Percentiles rank a stretch among this genome's conserved stretches.
Evolutionary conservation across 495 filamentous ascomycete genomes (phyloP).

Genomic region (Penicillium flavigenum): DNA sequence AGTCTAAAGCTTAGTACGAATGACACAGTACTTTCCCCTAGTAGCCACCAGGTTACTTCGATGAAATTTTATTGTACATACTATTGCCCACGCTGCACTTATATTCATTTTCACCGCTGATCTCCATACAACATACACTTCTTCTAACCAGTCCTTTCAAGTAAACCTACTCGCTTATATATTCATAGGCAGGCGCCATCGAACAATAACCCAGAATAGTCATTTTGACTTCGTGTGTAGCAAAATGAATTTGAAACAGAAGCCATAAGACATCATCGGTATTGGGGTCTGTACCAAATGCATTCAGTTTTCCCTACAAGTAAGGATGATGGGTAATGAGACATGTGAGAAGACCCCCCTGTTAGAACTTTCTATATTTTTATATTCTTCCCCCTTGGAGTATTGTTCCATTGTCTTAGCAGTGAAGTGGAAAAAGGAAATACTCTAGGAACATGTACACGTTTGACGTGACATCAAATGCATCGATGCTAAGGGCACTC

Average conservation of each 20-base stretch:
- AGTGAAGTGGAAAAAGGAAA: neutral
- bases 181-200: neutral
- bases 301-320: neutral
- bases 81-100: neutral
- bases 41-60: neutral
- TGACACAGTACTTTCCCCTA: neutral
- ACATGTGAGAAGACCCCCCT: too few species aligned
- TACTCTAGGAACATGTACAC: neutral
- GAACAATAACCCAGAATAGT: neutral
- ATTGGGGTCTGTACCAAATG: neutral
- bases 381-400: neutral
- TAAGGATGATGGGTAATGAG: too few species aligned
- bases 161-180: neutral
- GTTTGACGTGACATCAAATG: neutral
- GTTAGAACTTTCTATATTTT: neutral
- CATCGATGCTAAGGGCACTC: neutral
- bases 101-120: neutral
- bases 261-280: neutral
- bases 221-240: neutral
- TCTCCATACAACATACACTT: neutral
- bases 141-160: neutral
- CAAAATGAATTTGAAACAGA: neutral
- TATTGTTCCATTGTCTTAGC: neutral
- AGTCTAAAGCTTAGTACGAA: slow-evolving; percentile 10
- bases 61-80: neutral